Evolutionary conservation across 2,329 filamentous ascomycete species (phyloP), one percentile per base, ranked within the genome.

Genomic region (Aspergillus fumigatiaffinis): DNA sequence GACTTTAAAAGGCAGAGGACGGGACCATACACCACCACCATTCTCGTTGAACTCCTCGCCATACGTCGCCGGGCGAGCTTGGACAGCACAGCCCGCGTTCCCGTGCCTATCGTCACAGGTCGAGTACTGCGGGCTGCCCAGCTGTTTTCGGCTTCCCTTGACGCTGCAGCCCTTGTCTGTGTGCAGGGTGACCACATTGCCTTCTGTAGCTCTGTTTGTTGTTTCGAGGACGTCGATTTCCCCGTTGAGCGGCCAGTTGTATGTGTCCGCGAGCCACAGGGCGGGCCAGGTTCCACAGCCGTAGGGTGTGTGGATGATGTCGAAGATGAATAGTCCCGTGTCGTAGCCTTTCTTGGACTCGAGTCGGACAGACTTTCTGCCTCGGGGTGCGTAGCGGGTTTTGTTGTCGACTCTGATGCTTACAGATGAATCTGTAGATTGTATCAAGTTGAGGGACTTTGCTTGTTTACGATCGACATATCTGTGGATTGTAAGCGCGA

Each of bases 251-350:
- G 87, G 86, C 87, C 86, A 87, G 73, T 86, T 80, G 63, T 68
- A 72, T 0, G 78, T 74, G 67, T 89, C 87, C 0, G 79, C 78
- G 6, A 89, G 76, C 87, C 87, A 89, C 12, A 90, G 77, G 0
- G 87, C 81, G 1, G 85, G 84, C 87, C 84, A 89, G 23, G 80
- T 84, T 3, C 79, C 84, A 66, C 86, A 88, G 47, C 84, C 86
- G 63, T 79, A 82, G 0, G 86, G 86, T 0, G 82, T 83, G 71
- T 88, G 86, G 59, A 81, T 78, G 61, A 88, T 77, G 66, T 88
- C 85, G 65, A 88, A 88, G 65, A 88, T 75, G 72, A 88, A 88
- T n/a, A 88, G 80, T 0, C 86, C 86, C 17, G 68, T 73, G 65
- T 84, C 71, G 71, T 87, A 88, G 50, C 81, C 81, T 49, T 71